These are phyloP conservation scores for Lentinula aciculospora DNA, from an alignment of 768 basidiomycete species.

Conservation along the genomic window DNA sequence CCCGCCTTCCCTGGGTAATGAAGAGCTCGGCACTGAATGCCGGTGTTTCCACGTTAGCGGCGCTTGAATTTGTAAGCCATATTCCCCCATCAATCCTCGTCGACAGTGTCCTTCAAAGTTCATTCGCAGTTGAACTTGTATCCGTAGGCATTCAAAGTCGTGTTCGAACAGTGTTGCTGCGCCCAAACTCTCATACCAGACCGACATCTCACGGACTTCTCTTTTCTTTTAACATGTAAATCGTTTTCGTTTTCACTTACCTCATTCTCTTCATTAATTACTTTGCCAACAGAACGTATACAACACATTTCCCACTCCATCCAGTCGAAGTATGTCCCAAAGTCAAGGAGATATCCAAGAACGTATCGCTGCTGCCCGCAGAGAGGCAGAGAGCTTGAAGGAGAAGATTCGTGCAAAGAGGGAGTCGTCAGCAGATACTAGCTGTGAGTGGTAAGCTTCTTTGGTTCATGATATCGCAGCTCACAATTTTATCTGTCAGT, in stretches of 20 bases:
- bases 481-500: constrained; percentile 45
- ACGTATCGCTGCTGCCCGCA: constrained; percentile 90
- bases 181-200: neutral
- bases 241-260: neutral
- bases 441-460: constrained; percentile 54
- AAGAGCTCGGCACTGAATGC: neutral
- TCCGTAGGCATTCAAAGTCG: neutral
- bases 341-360: constrained; percentile 82
- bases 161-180: neutral
- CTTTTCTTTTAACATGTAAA: neutral
- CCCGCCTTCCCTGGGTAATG: no score
- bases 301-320: neutral
- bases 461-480: neutral
- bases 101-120: neutral
- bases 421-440: constrained; percentile 97
- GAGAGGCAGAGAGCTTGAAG: constrained; percentile 95
- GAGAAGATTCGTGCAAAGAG: constrained; percentile 97
- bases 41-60: neutral
- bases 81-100: neutral
- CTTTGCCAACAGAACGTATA: neutral
- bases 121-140: neutral
- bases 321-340: constrained; percentile 55
- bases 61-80: neutral
- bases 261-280: constrained; percentile 2
- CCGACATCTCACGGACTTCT: neutral